A percentile compares a stretch with the other conserved stretches of the same genome.
Conservation (phyloP, 176 grass and related monocot species). For the Poa annua region DNA sequence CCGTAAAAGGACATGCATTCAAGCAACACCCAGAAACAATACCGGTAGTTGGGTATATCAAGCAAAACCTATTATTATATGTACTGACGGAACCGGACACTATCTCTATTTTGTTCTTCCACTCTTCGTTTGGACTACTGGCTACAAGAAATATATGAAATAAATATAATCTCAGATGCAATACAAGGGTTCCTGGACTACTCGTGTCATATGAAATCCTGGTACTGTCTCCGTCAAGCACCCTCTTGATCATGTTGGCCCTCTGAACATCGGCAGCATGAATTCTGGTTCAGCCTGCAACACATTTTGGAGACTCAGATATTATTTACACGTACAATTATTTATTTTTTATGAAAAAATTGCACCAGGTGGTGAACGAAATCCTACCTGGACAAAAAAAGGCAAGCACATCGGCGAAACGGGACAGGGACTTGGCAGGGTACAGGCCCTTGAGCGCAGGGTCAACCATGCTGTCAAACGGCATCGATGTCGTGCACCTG, state of each 20-base stretch:
- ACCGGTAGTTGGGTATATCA: slow-evolving; percentile 10
- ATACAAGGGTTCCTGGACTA: neutral
- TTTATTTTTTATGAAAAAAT: neutral
- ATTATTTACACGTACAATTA: neutral
- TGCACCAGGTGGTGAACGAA: neutral
- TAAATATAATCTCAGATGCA: slow-evolving; percentile 29
- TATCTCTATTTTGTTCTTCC: slow-evolving; percentile 5
- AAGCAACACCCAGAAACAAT: neutral
- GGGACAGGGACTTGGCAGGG: slow-evolving; percentile 77
- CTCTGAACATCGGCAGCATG: slow-evolving; percentile 84
- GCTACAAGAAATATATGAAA: slow-evolving; percentile 23
- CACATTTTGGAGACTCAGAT: slow-evolving; percentile 13
- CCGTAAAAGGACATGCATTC: no score
- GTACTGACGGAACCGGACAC: slow-evolving; percentile 20
- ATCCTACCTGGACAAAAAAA: slow-evolving; percentile 75
- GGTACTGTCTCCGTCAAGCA: slow-evolving; percentile 56
- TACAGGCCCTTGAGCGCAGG: no score
- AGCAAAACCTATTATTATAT: slow-evolving; percentile 47
- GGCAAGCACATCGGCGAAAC: slow-evolving; percentile 72
- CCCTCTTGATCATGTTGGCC: slow-evolving; percentile 79
- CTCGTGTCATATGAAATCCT: slow-evolving; percentile 53
- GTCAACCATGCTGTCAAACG: no score
- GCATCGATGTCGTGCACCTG: no score
- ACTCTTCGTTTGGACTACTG: neutral
- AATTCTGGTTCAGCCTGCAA: slow-evolving; percentile 78